phyloP scores from a whole-genome alignment of 2,329 filamentous ascomycete genomes.

The Hypoxylon sp. region DNA sequence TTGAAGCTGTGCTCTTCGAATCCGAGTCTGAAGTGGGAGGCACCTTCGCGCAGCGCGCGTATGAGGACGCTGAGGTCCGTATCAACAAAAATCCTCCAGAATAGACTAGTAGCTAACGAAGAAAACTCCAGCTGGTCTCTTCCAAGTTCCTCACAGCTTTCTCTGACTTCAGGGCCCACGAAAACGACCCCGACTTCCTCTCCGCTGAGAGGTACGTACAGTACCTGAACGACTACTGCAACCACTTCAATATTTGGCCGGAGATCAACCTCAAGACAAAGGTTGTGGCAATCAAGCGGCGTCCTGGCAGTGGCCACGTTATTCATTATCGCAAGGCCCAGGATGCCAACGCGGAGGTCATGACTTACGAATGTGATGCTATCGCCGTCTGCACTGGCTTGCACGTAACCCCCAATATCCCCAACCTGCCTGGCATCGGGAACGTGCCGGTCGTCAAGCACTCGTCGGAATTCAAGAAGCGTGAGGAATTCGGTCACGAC shows the following conservation, averaged over 20 bases:
- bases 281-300: slow-evolving; percentile 50
- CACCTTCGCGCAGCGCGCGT: slow-evolving; percentile 54
- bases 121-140: slow-evolving; percentile 54
- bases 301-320: slow-evolving; percentile 38
- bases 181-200: slow-evolving; percentile 60
- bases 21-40: slow-evolving; percentile 21
- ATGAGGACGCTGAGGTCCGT: slow-evolving; percentile 58
- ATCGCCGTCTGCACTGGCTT: slow-evolving; percentile 61
- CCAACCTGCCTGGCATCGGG: slow-evolving; percentile 56
- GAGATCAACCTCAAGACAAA: slow-evolving; percentile 17
- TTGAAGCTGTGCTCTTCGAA: slow-evolving; percentile 54
- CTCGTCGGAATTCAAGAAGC: slow-evolving; percentile 59
- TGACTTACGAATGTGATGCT: slow-evolving; percentile 56
- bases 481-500: slow-evolving; percentile 55
- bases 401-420: slow-evolving; percentile 57
- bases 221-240: slow-evolving; percentile 52
- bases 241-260: slow-evolving; percentile 20
- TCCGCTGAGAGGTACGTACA: slow-evolving; percentile 56
- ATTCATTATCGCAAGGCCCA: slow-evolving; percentile 17
- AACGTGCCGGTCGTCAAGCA: slow-evolving; percentile 56
- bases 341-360: slow-evolving; percentile 1
- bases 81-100: background rate
- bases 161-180: slow-evolving; percentile 57
- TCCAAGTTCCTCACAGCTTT: slow-evolving; percentile 62
- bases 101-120: background rate